Evolutionary conservation across 2,329 filamentous ascomycete species (phyloP).

Genomic region (Trichoderma breve): DNA sequence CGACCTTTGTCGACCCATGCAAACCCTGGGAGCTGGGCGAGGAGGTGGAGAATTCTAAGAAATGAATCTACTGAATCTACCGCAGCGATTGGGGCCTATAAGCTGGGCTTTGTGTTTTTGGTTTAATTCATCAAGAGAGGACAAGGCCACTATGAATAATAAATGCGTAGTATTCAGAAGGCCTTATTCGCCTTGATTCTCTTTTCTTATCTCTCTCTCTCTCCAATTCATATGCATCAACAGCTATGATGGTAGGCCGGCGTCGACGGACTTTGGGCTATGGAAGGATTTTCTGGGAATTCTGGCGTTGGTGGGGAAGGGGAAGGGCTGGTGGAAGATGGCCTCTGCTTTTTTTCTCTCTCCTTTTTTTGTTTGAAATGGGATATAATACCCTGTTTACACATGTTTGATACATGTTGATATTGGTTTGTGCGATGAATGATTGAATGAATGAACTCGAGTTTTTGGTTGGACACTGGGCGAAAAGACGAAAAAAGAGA

Average conservation of each 20-base stretch:
- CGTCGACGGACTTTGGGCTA: constrained; percentile 19
- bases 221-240: constrained; percentile 10
- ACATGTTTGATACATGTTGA: constrained; percentile 10
- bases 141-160: not conserved
- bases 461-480: not conserved
- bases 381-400: constrained; percentile 11
- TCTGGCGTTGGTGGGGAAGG: not conserved
- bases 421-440: constrained; percentile 10
- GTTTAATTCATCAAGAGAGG: not conserved
- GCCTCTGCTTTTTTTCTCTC: not conserved
- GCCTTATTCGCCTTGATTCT: constrained; percentile 23
- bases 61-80: constrained; percentile 27
- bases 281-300: not conserved
- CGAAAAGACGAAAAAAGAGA: not conserved
- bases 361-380: not conserved
- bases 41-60: constrained; percentile 46
- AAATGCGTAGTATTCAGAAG: not conserved
- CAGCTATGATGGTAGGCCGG: constrained; percentile 8
- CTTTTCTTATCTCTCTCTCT: constrained; percentile 11
- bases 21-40: constrained; percentile 53
- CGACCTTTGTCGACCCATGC: constrained; percentile 55
- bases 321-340: not conserved
- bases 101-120: not conserved
- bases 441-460: not conserved
- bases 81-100: not conserved